Conservation (phyloP, 2,329 filamentous ascomycete genomes). For the Penicillium vulpinum region DNA sequence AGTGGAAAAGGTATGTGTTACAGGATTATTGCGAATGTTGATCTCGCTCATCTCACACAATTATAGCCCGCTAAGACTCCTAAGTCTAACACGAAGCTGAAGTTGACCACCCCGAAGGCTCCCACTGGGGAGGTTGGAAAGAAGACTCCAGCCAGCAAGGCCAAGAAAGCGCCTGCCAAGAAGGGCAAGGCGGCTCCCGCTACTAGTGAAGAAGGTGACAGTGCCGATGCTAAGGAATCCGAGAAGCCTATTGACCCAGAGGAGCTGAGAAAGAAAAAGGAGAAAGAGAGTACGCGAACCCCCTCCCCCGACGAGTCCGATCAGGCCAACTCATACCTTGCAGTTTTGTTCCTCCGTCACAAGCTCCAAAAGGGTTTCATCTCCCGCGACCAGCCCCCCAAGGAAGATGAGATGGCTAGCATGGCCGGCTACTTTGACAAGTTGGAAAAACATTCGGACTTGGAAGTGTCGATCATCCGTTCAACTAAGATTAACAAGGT, state of each 20-base stretch:
- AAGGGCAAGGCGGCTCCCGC: conserved; percentile 50
- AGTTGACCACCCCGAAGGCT: conserved; percentile 60
- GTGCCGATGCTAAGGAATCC: conserved; percentile 52
- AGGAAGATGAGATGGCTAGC: conserved; percentile 63
- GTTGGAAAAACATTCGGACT: conserved; percentile 75
- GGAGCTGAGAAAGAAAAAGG: conserved; percentile 57
- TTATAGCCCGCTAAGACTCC: conserved; percentile 62
- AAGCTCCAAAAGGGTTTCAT: conserved; percentile 93
- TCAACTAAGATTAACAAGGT: conserved; percentile 98
- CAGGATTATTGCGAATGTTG: not conserved
- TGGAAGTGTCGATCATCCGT: conserved; percentile 86
- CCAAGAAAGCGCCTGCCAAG: conserved; percentile 53
- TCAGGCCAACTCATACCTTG: conserved; percentile 5
- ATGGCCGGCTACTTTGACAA: conserved; percentile 58
- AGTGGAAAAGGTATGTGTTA: conserved; percentile 61
- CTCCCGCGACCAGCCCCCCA: conserved; percentile 78
- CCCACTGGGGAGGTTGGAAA: conserved; percentile 45
- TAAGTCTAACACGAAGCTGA: conserved; percentile 59
- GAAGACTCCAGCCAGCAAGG: conserved; percentile 56
- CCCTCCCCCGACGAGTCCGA: not conserved
- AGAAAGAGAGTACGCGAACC: conserved; percentile 54
- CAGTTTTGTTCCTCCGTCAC: conserved; percentile 89
- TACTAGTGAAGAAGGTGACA: conserved; percentile 61
- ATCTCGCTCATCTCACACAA: conserved; percentile 9
- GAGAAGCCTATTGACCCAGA: conserved; percentile 56